Base-by-base conservation (phyloP, 495 filamentous ascomycete species). In the Neurospora sp. region DNA sequence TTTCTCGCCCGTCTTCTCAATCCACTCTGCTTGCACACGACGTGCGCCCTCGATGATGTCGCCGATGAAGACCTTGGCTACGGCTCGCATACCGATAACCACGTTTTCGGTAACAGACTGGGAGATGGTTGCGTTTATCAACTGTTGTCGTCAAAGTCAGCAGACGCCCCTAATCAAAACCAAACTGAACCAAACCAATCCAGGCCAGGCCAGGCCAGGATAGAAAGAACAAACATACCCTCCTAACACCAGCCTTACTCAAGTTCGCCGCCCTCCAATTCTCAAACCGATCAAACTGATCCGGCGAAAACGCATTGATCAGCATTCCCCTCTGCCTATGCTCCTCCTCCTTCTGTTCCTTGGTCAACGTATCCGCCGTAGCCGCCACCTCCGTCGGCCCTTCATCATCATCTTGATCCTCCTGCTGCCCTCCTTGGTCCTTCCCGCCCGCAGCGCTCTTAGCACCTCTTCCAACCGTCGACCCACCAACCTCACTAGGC, bases 111-210 rank as follows among this genome's bases (percentile, higher is more conserved):
- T 91, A 4, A 94, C 93, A 22, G 93, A 96, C 80, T 97, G 94
- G 1, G 92, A 94, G 14, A 96, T 89, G 48, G 93, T 94, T 75
- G 94, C 92, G 76, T 97, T 97, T 79, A 93, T 89, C 74, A 94
- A 90, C 83, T 93, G 59, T 68, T 39, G 39, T 22, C 68, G 38
- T 11, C 22, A 40, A 61, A 9, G 76, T 82, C 77, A 83, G 78
- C 68, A 69, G 6, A 10, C 12, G 39, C n/a, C n/a, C 18, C n/a
- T n/a, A 44, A 27, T 27, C 27, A 27, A 27, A 27, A 27, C 27
- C 27, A 27, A 27, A 27, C 27, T 27, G 27, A 27, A 27, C 27
- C 27, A 27, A 27, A 27, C 27, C 27, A 27, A 27, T 27, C 27
- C 27, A 27, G 27, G 27, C 27, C 27, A 27, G 27, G 27, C 27